Percentiles rank a stretch among this genome's conserved stretches.
phyloP scores from a whole-genome alignment of 305 asterid species.

The Ilex paraguariensis region DNA sequence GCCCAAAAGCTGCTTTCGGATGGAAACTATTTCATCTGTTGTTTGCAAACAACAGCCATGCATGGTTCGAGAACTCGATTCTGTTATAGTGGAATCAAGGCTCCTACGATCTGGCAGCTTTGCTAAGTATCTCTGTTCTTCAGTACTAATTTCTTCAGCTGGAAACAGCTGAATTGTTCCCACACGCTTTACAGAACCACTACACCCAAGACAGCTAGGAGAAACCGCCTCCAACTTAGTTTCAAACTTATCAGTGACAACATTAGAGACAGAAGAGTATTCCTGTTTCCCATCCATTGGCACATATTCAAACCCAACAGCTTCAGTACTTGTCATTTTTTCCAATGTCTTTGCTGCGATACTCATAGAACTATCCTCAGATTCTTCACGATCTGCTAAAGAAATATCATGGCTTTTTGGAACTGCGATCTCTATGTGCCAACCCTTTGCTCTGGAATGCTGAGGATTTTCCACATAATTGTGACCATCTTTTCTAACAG shows the following conservation, averaged over 20 bases:
- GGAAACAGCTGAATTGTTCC: constrained; percentile 55
- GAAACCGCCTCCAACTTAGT: constrained; percentile 33
- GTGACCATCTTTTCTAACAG: constrained; percentile 55
- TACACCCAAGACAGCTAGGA: constrained; percentile 44
- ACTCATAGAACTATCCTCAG: constrained; percentile 67
- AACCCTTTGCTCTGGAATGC: constrained; percentile 52
- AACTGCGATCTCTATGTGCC: constrained; percentile 79
- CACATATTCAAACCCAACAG: constrained; percentile 52
- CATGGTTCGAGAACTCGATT: constrained; percentile 49
- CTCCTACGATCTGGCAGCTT: constrained; percentile 67
- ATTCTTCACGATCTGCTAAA: constrained; percentile 54
- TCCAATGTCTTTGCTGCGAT: constrained; percentile 28
- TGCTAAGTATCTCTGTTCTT: constrained; percentile 57
- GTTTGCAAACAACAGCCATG: constrained; percentile 60
- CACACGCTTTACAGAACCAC: constrained; percentile 52
- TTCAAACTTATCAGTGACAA: constrained; percentile 53
- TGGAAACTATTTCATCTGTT: constrained; percentile 57
- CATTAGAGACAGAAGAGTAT: constrained; percentile 59
- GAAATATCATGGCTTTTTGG: constrained; percentile 50
- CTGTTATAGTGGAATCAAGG: constrained; percentile 80
- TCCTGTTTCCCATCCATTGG: constrained; percentile 77
- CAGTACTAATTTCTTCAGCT: constrained; percentile 56
- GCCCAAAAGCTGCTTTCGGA: constrained; percentile 76
- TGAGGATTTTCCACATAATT: constrained; percentile 52
- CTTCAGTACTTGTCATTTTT: constrained; percentile 41